Evolutionary conservation across 2,329 filamentous ascomycete species (phyloP), one percentile per base, ranked within the genome.

Genomic region (Phoma herbarum): DNA sequence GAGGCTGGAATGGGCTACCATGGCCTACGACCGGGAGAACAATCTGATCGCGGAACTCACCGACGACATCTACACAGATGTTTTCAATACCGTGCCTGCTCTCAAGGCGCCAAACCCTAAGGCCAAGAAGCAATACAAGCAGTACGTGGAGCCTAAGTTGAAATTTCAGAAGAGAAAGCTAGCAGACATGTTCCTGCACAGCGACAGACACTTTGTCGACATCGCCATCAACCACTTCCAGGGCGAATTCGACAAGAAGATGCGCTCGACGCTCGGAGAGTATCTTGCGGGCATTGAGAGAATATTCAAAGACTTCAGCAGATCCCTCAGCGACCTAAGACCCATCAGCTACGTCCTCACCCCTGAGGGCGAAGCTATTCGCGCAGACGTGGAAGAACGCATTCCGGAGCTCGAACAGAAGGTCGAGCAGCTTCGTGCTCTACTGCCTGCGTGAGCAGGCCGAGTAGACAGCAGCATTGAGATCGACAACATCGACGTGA

Each of bases 1-100:
- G 23, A 49, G 47, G 1, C 26, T 59, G 1, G 28, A 57, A 6
- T 28, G 51, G 6, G 67, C 59, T 3, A 68, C 57, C 0, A 49
- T 69, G 53, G 52, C 60, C 29, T 54, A 59, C 20, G 62, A 56
- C 0, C 44, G 57, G 2, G 46, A 67, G 20, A 64, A 63, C 29
- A 63, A 55, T 23, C 37, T 70, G 1, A 59, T 70, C 7, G n/a
- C 64, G 2, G 14, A 45, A 0, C 28, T 68, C 10, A 69, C 64
- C 2, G 62, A 64, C 12, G 11, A 42, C 0, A 50, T 67, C 20
- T 70, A 61, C 42, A 55, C 55, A 9, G 53, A 63, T 1, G 57
- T 67, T 7, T 64, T 63, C 31, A 28, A 33, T 16, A 33, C 31
- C 7, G 12, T 33, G 6, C 31, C 31, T 3, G 35, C 63, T 0